These are phyloP conservation scores for Solanum piurae DNA, from an alignment of 257 asterid genomes.

Conservation along the genomic window DNA sequence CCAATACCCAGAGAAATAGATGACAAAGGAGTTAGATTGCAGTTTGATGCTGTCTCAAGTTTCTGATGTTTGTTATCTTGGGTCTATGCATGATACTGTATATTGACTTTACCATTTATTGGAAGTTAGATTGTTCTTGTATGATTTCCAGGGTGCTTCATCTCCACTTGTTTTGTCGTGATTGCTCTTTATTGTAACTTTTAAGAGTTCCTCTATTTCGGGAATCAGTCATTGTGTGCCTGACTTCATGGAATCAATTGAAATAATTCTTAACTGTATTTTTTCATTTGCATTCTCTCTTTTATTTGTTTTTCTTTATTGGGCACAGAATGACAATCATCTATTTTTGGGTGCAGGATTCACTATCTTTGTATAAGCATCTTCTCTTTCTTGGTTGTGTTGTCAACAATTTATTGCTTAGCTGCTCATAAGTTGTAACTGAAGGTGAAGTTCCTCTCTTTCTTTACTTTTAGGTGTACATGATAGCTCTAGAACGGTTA, in stretches of 20 bases:
- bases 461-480: background rate
- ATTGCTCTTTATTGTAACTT: background rate
- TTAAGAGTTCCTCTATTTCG: background rate
- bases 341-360: background rate
- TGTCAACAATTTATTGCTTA: background rate
- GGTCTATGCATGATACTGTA: background rate
- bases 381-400: background rate
- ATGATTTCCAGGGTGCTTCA: background rate
- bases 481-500: background rate
- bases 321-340: background rate
- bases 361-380: background rate
- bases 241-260: background rate
- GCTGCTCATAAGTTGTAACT: background rate
- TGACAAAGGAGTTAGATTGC: background rate
- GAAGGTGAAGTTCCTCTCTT: background rate
- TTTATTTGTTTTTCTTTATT: background rate
- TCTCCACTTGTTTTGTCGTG: background rate
- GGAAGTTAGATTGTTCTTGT: background rate
- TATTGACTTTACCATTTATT: background rate
- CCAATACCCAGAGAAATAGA: background rate
- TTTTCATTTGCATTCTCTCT: background rate
- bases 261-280: background rate
- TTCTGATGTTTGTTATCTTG: background rate
- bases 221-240: background rate
- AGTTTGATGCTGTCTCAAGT: background rate